A percentile compares a stretch with the other conserved stretches of the same genome.
phyloP scores from a whole-genome alignment of 2,329 filamentous ascomycete genomes.

The Penicillium polonicum region DNA sequence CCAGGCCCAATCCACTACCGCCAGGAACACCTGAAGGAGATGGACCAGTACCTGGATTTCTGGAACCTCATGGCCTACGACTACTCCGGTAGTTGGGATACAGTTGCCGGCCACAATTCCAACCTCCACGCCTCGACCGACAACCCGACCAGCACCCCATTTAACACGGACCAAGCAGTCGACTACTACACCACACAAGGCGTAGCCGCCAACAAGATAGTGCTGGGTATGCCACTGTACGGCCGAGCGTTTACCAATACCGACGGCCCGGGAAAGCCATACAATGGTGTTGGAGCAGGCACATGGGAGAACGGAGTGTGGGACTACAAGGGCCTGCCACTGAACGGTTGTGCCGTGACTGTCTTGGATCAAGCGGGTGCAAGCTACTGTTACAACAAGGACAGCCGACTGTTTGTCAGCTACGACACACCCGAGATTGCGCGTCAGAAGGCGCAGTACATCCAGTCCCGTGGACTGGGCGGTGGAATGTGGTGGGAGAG shows the following conservation, averaged over 20 bases:
- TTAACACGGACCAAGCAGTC: conserved; percentile 70
- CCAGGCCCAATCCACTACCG: conserved; percentile 48
- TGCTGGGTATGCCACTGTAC: conserved; percentile 91
- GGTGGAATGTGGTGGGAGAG: conserved; percentile 99
- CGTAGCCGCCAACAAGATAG: conserved; percentile 68
- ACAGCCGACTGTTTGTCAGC: conserved; percentile 63
- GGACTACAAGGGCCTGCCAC: conserved; percentile 84
- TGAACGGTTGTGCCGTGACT: conserved; percentile 60
- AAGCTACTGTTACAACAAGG: conserved; percentile 69
- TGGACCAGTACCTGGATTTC: conserved; percentile 52
- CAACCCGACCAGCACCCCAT: conserved; percentile 68
- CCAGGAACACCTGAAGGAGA: conserved; percentile 43
- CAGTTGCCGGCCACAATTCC: conserved; percentile 70
- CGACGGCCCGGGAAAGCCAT: conserved; percentile 68
- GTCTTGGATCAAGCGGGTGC: conserved; percentile 63
- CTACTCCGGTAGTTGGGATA: conserved; percentile 78
- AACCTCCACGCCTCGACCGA: conserved; percentile 65
- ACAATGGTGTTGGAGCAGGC: conserved; percentile 67
- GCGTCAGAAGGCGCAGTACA: conserved; percentile 67
- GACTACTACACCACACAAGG: conserved; percentile 65
- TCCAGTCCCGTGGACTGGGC: conserved; percentile 66
- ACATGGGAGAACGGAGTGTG: conserved; percentile 82
- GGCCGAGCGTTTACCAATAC: conserved; percentile 81
- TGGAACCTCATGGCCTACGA: conserved; percentile 78
- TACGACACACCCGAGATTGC: conserved; percentile 73